These are phyloP conservation scores for Theobroma cacao DNA, from an alignment of 345 rosid genomes.

Conservation along the genomic window DNA sequence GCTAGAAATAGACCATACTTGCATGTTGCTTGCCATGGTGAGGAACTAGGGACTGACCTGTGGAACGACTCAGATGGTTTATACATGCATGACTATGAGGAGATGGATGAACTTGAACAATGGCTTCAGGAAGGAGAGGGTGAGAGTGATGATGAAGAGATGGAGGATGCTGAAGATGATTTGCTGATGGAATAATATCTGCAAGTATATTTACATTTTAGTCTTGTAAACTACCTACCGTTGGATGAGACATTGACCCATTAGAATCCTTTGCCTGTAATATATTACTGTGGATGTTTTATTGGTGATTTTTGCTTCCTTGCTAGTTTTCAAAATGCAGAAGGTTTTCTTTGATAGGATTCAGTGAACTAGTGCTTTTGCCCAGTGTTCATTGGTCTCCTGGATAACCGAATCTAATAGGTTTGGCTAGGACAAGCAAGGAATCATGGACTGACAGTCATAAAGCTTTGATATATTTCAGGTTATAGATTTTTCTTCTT, in stretches of 20 bases:
- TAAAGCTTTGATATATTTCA: too few species aligned
- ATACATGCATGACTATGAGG: slow-evolving; percentile 45
- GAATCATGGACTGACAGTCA: too few species aligned
- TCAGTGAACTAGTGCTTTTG: too few species aligned
- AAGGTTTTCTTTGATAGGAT: background rate
- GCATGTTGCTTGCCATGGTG: slow-evolving; percentile 63
- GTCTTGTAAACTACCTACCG: background rate
- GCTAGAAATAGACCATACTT: slow-evolving; percentile 71
- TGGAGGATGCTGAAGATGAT: slow-evolving; percentile 32
- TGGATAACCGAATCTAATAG: too few species aligned
- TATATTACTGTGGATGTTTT: background rate
- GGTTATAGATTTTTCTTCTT: too few species aligned
- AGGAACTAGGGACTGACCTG: slow-evolving; percentile 69
- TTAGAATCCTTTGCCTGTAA: background rate
- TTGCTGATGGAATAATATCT: background rate
- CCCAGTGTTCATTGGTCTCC: background rate
- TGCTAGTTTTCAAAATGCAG: background rate
- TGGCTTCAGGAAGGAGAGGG: slow-evolving; percentile 49
- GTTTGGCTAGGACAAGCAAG: too few species aligned
- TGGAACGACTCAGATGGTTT: slow-evolving; percentile 52
- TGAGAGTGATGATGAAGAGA: slow-evolving; percentile 33
- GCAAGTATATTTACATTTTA: background rate
- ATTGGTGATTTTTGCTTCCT: background rate
- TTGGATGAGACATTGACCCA: background rate
- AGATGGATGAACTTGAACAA: slow-evolving; percentile 52